Evolutionary conservation across 768 basidiomycete species (phyloP), one percentile per base, ranked within the genome.

Genomic region (Goffeauzyma gilvescens): DNA sequence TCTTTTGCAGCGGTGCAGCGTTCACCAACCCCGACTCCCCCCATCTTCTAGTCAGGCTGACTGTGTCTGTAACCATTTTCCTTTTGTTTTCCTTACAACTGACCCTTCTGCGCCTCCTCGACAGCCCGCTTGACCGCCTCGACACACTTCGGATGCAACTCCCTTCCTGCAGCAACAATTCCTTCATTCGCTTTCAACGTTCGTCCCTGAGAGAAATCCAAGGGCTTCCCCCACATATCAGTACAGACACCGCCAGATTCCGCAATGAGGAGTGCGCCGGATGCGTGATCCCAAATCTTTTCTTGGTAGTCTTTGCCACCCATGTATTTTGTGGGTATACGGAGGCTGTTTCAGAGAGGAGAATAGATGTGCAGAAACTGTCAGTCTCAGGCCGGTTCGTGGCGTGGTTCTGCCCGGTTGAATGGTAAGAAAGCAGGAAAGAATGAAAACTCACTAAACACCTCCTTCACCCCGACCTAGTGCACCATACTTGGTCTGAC

Each of bases 281-380:
- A 74, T 0, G 90, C 86, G 57, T 95, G 93, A 48, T 80, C 81
- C 89, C 90, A 98, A n/a, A 96, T 89, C 67, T 95, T 95, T 63
- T 95, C 90, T 48, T 67, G 62, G 61, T 96, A 95, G 2, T 77
- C 80, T 3, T 72, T 64, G 5, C 64, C 64, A 7, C 64, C 64
- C 15, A 52, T 55, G 50, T 62, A 65, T 42, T 61, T 63, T 4
- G 64, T 65, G 6, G 64, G 64, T 21, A 65, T 63, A 33, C 64
- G 41, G 25, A 65, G 48, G 48, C 61, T 63, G 25, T 8, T 12
- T 15, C 24, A 12, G 7, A 10, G 23, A 20, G 15, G 14, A 34
- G 5, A 26, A n/a, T n/a, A n/a, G n/a, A n/a, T n/a, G n/a, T n/a
- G n/a, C n/a, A n/a, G n/a, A n/a, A n/a, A n/a, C n/a, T n/a, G n/a